phyloP scores from a whole-genome alignment of 805 yeast genomes.

The Wickerhamiella australiensis region DNA sequence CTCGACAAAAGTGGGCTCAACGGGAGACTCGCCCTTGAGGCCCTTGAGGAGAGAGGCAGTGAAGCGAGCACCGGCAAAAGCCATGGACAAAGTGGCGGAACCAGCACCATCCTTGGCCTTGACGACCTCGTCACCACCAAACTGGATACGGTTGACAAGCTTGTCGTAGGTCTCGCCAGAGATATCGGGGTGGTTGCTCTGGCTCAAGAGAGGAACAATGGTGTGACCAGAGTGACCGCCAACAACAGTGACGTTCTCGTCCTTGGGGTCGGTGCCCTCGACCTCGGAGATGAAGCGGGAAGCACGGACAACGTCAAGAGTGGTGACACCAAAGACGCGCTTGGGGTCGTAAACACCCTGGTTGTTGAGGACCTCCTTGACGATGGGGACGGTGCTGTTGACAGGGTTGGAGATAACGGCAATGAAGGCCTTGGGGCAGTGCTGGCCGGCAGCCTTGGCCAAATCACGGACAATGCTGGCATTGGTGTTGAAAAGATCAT shows the following conservation, averaged over 20 bases:
- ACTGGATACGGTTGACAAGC: constrained; percentile 79
- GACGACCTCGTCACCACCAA: constrained; percentile 93
- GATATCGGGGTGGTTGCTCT: constrained; percentile 47
- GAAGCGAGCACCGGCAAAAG: constrained; percentile 78
- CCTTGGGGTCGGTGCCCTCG: constrained; percentile 58
- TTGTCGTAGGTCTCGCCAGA: constrained; percentile 53
- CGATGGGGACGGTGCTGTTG: constrained; percentile 95
- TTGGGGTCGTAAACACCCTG: constrained; percentile 83
- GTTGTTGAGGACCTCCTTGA: constrained; percentile 78
- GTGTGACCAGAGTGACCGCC: constrained; percentile 98
- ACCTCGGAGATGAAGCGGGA: constrained; percentile 71
- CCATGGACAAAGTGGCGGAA: constrained; percentile 88
- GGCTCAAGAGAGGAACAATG: constrained; percentile 85
- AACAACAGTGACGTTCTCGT: constrained; percentile 73
- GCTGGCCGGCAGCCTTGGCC: constrained; percentile 72
- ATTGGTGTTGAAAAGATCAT: constrained; percentile 89
- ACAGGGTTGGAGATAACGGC: constrained; percentile 88
- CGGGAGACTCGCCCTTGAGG: constrained; percentile 32
- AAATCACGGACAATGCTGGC: constrained; percentile 90
- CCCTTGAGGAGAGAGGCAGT: constrained; percentile 41
- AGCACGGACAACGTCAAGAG: constrained; percentile 82
- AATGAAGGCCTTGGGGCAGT: constrained; percentile 73
- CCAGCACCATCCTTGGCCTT: constrained; percentile 91
- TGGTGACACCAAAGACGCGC: constrained; percentile 91
- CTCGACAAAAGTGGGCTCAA: constrained; percentile 48